Conservation (phyloP, 2,329 filamentous ascomycete species). For the Colletotrichum sp. region DNA sequence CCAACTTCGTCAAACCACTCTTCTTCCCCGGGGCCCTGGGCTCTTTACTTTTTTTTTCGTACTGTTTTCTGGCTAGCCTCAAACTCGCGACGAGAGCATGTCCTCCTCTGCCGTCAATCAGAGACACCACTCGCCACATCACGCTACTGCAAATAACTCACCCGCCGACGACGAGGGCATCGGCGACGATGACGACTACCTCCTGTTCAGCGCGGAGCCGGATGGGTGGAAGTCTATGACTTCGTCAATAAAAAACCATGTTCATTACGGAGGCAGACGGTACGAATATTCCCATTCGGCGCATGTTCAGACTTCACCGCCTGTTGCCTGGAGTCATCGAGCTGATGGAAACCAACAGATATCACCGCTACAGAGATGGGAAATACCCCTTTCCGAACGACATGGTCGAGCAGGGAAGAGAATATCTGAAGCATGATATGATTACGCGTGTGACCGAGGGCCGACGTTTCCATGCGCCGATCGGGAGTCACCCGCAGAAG, state of each 20-base stretch:
- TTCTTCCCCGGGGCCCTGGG: background rate
- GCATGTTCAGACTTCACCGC: background rate
- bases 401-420: constrained; percentile 29
- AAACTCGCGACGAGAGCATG: background rate
- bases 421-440: constrained; percentile 35
- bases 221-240: background rate
- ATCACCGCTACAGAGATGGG: background rate
- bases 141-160: background rate
- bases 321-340: background rate
- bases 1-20: background rate
- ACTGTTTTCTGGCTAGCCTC: background rate
- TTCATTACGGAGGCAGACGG: background rate
- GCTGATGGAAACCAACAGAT: background rate
- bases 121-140: background rate
- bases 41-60: background rate
- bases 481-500: constrained; percentile 29
- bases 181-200: background rate
- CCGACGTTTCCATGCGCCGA: constrained; percentile 32
- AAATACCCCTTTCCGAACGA: constrained; percentile 31
- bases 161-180: background rate
- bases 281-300: background rate
- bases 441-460: constrained; percentile 29
- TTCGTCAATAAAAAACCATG: background rate
- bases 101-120: background rate
- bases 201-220: background rate